A percentile compares a stretch with the other conserved stretches of the same genome.
These are phyloP conservation scores for Nakaseomyces glabratus DNA, from an alignment of 1,139 yeast genomes.

Conservation along the genomic window DNA sequence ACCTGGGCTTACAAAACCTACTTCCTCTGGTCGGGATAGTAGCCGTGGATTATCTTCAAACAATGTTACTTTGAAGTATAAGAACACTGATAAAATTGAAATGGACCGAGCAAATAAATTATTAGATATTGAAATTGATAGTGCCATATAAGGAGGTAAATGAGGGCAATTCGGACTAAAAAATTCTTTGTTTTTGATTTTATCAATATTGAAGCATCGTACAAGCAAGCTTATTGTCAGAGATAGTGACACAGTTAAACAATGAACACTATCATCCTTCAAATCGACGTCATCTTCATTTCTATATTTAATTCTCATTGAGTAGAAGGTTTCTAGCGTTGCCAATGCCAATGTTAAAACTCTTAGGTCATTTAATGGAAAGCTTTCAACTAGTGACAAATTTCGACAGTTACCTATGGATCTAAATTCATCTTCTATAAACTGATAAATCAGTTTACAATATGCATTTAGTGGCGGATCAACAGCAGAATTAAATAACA, in stretches of 20 bases:
- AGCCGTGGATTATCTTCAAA: slow-evolving; percentile 9
- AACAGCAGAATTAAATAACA: slow-evolving; percentile 10
- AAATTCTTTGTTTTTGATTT: slow-evolving; percentile 7
- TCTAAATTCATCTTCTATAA: slow-evolving; percentile 19
- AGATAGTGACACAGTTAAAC: slow-evolving; percentile 10
- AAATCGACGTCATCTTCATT: slow-evolving; percentile 7
- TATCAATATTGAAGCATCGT: slow-evolving; percentile 9
- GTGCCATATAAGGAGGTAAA: slow-evolving; percentile 11
- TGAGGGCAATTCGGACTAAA: slow-evolving; percentile 1
- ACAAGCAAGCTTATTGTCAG: slow-evolving; percentile 9
- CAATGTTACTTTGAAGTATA: slow-evolving; percentile 11
- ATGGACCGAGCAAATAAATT: slow-evolving; percentile 11
- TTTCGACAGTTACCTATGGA: slow-evolving; percentile 18
- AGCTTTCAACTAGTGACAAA: slow-evolving; percentile 9
- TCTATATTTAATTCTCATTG: slow-evolving; percentile 10
- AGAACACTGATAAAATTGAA: slow-evolving; percentile 9
- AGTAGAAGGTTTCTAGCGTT: slow-evolving; percentile 11
- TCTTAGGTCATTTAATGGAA: slow-evolving; percentile 12
- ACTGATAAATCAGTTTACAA: slow-evolving; percentile 12
- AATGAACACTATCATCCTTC: slow-evolving; percentile 10
- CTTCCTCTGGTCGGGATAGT: not conserved
- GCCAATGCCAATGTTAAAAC: slow-evolving; percentile 12
- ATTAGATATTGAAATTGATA: slow-evolving; percentile 8
- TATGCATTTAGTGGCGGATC: slow-evolving; percentile 14
- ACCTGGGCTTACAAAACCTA: slow-evolving; percentile 8